phyloP scores from a whole-genome alignment of 2,329 filamentous ascomycete genomes.

The Microthyrium microscopicum region DNA sequence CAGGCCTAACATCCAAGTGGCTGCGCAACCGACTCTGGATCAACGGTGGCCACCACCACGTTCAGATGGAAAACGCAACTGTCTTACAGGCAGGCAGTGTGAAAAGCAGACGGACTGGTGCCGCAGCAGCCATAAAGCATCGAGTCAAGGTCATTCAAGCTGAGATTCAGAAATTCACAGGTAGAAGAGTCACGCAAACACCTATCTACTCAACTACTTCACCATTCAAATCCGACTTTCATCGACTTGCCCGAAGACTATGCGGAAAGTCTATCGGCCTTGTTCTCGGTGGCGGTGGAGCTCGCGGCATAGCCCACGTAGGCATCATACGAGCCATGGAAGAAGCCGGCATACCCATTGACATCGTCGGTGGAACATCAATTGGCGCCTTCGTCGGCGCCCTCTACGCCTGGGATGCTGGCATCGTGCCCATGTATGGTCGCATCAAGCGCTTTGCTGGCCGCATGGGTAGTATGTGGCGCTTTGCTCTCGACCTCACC shows the following conservation, averaged over 20 bases:
- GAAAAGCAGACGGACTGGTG: slow-evolving; percentile 56
- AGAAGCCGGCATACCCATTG: slow-evolving; percentile 89
- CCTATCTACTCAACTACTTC: slow-evolving; percentile 83
- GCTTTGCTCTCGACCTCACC: slow-evolving; percentile 89
- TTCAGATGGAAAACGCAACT: slow-evolving; percentile 81
- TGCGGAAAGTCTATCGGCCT: slow-evolving; percentile 91
- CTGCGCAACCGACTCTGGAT: slow-evolving; percentile 85
- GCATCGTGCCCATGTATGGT: slow-evolving; percentile 92
- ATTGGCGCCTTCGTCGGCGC: slow-evolving; percentile 94
- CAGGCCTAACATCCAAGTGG: slow-evolving; percentile 79
- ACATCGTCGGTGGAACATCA: slow-evolving; percentile 87
- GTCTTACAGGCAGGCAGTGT: slow-evolving; percentile 62
- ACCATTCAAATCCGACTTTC: slow-evolving; percentile 91
- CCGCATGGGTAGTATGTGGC: slow-evolving; percentile 98
- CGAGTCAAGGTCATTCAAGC: slow-evolving; percentile 88
- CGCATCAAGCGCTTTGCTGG: slow-evolving; percentile 94
- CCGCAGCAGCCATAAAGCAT: slow-evolving; percentile 77
- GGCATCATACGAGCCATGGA: slow-evolving; percentile 90
- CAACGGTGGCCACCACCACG: slow-evolving; percentile 92
- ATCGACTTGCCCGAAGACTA: slow-evolving; percentile 72
- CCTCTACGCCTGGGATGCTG: slow-evolving; percentile 87
- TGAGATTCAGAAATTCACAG: slow-evolving; percentile 96
- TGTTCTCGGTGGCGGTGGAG: slow-evolving; percentile 85
- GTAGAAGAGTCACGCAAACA: slow-evolving; percentile 72
- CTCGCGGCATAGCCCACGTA: slow-evolving; percentile 78